Evolutionary conservation across 2,329 filamentous ascomycete species (phyloP).

Genomic region (Uncinocarpus reesii): DNA sequence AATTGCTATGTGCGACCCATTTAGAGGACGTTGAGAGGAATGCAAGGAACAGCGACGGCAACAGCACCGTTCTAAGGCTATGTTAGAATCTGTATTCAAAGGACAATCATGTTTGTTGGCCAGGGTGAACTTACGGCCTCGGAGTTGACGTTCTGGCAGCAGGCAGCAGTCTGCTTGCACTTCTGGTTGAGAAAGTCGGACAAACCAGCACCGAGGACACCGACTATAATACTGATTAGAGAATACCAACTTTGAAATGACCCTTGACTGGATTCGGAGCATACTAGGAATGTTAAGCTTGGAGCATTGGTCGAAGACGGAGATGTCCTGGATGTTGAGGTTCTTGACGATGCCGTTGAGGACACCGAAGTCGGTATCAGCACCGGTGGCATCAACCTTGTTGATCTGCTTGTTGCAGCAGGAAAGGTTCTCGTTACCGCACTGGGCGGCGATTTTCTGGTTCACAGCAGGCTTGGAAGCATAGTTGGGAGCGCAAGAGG

Average conservation of each 20-base stretch:
- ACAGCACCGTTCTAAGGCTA: slow-evolving; percentile 25
- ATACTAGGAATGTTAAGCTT: slow-evolving; percentile 29
- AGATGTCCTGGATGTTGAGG: slow-evolving; percentile 28
- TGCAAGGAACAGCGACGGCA: slow-evolving; percentile 30
- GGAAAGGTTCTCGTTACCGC: slow-evolving; percentile 15
- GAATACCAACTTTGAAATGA: not conserved
- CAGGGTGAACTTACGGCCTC: slow-evolving; percentile 14
- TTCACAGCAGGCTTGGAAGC: slow-evolving; percentile 1
- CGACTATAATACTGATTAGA: slow-evolving; percentile 15
- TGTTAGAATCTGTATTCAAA: not conserved
- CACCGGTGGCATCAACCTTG: slow-evolving; percentile 28
- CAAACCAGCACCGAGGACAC: slow-evolving; percentile 24
- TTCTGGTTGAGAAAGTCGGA: slow-evolving; percentile 16
- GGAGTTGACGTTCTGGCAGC: slow-evolving; percentile 15
- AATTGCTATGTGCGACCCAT: slow-evolving; percentile 11
- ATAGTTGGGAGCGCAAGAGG: slow-evolving; percentile 17
- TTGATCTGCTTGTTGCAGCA: slow-evolving; percentile 31
- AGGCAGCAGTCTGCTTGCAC: slow-evolving; percentile 16
- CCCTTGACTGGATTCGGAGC: slow-evolving; percentile 8
- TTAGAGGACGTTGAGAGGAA: slow-evolving; percentile 34
- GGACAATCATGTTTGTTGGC: not conserved
- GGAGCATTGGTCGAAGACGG: slow-evolving; percentile 36
- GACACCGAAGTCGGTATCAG: slow-evolving; percentile 28
- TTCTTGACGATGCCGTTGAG: slow-evolving; percentile 28
- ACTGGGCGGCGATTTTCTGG: slow-evolving; percentile 12